phyloP scores from a whole-genome alignment of 169 alveolate species.

The Cytauxzoon felis region DNA sequence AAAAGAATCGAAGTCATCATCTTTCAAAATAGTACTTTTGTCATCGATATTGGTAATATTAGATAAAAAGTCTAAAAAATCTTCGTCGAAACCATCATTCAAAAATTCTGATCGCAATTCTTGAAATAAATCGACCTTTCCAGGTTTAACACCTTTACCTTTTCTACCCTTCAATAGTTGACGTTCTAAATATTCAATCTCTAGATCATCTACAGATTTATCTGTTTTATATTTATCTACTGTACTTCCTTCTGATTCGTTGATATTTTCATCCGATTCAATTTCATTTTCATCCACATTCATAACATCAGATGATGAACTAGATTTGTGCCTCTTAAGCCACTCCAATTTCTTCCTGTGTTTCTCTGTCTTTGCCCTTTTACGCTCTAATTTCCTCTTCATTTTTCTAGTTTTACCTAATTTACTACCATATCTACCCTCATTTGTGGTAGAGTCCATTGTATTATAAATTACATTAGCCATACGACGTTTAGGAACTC shows the following conservation, averaged over 20 bases:
- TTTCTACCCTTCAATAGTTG: slow-evolving; percentile 34
- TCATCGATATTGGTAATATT: slow-evolving; percentile 19
- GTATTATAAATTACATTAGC: slow-evolving; percentile 5
- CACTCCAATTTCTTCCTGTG: slow-evolving; percentile 62
- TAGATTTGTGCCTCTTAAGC: slow-evolving; percentile 27
- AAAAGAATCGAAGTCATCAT: slow-evolving; percentile 20
- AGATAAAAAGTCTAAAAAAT: slow-evolving; percentile 48
- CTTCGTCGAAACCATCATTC: slow-evolving; percentile 58
- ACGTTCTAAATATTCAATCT: slow-evolving; percentile 42
- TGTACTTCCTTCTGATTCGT: slow-evolving; percentile 13
- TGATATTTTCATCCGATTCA: slow-evolving; percentile 1
- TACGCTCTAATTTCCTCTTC: slow-evolving; percentile 59
- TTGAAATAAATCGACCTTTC: slow-evolving; percentile 22
- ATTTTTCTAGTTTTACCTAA: slow-evolving; percentile 24
- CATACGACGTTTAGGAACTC: no score
- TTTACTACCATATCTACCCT: slow-evolving; percentile 4
- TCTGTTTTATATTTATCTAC: background rate
- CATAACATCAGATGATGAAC: background rate
- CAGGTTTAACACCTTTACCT: slow-evolving; percentile 15
- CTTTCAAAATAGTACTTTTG: slow-evolving; percentile 1
- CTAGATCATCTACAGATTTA: slow-evolving; percentile 31
- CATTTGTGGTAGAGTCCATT: slow-evolving; percentile 2
- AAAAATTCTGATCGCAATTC: slow-evolving; percentile 54
- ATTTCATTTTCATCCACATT: background rate
- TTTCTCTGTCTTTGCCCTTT: slow-evolving; percentile 49